Base-by-base conservation (phyloP, 148 eudicot genomes). In the Rhododendron ovatum region DNA sequence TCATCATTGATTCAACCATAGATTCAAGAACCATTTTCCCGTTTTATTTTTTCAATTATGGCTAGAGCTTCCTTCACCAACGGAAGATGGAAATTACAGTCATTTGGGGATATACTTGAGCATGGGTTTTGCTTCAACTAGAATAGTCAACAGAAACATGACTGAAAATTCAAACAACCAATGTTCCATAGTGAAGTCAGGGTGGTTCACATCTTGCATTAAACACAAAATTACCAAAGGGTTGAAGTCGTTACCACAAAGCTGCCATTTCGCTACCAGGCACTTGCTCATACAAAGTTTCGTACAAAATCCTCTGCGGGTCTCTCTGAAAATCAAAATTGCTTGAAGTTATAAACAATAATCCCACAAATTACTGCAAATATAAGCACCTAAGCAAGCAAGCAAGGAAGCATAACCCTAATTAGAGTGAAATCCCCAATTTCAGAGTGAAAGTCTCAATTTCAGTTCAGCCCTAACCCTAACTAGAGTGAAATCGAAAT, bases 231-330 rank as follows among this genome's bases (percentile, higher is more conserved):
- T 81, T 35, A 81, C 39, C 15, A 50, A 80, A 80, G 30, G 81
- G 18, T 10, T 47, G 82, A 69, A 22, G 61, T 87, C n/a, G 94
- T 90, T 47, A 96, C 99, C 96, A 95, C 74, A 95, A 78, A 74
- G 98, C 93, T 39, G 98, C 99, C 92, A 96, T 90, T 80, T 95
- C 95, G 88, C 99, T 96, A 30, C 78, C 77, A 53, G 95, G 94
- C 69, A 90, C 90, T 88, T 96, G 98, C 85, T 91, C 74, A 82
- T 94, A 90, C 88, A 96, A 86, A 10, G 91, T 82, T 83, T 96
- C 95, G 82, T 96, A 96, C 90, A 96, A 96, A 89, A 96, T 96
- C 92, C 98, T 91, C 92, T 94, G 88, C 1, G 98, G 94, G 84
- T 95, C 99, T 91, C 98, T 96, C 99, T 96, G 96, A 80, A 90